Conservation (phyloP, 2,329 filamentous ascomycete genomes). For the Sclerotinia borealis region DNA sequence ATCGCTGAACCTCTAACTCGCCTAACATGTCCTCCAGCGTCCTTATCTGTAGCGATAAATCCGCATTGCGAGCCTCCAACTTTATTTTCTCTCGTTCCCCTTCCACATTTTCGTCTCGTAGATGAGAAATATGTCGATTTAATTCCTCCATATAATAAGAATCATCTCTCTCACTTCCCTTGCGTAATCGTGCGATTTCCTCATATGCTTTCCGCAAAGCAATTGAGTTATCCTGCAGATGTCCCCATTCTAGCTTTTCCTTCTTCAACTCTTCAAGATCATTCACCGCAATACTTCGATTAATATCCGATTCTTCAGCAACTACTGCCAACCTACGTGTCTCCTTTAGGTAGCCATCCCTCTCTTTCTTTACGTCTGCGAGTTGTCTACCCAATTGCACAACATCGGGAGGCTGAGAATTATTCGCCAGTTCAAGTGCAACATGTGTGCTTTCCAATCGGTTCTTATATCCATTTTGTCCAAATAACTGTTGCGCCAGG, state of each 20-base stretch:
- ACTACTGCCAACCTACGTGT: neutral
- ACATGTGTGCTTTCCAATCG: slow-evolving; percentile 5
- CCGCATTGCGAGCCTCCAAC: neutral
- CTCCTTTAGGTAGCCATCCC: neutral
- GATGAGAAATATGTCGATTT: neutral
- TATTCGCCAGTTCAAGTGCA: neutral
- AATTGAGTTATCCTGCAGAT: neutral
- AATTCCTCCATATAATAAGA: neutral
- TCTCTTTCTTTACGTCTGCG: neutral
- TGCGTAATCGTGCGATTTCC: neutral
- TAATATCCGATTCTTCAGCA: neutral
- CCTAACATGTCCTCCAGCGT: neutral
- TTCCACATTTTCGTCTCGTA: neutral
- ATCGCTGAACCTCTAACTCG: neutral
- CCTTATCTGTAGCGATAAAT: neutral
- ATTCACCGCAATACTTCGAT: neutral
- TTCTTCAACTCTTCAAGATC: neutral
- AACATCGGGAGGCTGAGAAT: neutral
- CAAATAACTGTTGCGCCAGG: neutral
- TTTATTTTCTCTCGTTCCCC: neutral
- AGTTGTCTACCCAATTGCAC: neutral
- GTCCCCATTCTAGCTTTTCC: neutral
- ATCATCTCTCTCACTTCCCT: neutral
- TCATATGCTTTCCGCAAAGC: neutral
- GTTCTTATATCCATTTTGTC: neutral